Evolutionary conservation across 805 yeast species (phyloP).

Genomic region (Kazachstania bromeliacearum): DNA sequence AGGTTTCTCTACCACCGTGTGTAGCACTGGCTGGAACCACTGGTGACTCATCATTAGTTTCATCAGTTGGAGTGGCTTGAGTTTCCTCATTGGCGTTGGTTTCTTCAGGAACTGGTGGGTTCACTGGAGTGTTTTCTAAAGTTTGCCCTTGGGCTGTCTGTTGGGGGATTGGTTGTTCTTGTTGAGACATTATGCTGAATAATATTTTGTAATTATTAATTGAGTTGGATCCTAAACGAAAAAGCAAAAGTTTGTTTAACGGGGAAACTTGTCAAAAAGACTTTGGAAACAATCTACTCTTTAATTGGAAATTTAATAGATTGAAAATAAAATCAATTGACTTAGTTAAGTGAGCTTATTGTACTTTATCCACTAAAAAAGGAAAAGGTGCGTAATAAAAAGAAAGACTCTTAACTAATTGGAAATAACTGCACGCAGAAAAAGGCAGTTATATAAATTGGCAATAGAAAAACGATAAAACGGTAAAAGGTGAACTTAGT

Average conservation of each 20-base stretch:
- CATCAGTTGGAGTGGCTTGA: background rate
- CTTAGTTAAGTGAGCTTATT: no score
- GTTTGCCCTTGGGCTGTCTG: slow-evolving; percentile 1
- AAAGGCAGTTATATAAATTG: no score
- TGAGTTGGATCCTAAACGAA: no score
- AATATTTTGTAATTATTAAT: slow-evolving; percentile 1
- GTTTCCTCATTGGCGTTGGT: slow-evolving; percentile 5
- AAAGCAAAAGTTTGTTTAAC: no score
- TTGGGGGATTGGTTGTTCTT: slow-evolving; percentile 4
- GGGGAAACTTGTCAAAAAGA: background rate
- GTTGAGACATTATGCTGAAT: slow-evolving; percentile 5
- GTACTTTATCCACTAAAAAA: no score
- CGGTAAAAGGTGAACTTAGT: no score
- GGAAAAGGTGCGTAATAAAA: no score
- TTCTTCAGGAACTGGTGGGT: slow-evolving; percentile 6
- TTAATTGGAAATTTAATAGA: no score
- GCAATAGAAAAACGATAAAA: no score
- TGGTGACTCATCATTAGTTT: slow-evolving; percentile 9
- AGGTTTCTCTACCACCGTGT: slow-evolving; percentile 74
- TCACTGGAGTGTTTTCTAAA: background rate
- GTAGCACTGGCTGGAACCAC: slow-evolving; percentile 57
- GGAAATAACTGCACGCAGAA: no score
- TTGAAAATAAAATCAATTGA: no score
- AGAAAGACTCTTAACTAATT: no score
- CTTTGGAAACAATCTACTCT: background rate